These are phyloP conservation scores for Pythium apleroticum DNA, from an alignment of 352 stramenopile genomes.

Conservation along the genomic window DNA sequence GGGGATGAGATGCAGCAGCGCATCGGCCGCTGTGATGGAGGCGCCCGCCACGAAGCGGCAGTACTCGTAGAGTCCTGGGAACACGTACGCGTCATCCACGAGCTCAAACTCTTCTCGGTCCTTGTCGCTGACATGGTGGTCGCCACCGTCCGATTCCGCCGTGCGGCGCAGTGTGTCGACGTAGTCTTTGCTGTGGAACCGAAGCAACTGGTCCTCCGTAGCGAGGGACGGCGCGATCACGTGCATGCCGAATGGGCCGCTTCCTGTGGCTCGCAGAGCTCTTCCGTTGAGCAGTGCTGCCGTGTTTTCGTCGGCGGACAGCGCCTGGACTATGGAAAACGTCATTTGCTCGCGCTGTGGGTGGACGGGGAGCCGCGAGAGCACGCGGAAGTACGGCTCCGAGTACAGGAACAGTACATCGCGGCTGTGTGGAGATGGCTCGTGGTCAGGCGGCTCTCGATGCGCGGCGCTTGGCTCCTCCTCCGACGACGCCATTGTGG, in stretches of 20 bases:
- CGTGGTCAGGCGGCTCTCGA: not conserved
- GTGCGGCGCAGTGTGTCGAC: conserved; percentile 31
- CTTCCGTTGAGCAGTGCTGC: not conserved
- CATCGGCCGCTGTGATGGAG: conserved; percentile 55
- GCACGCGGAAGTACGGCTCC: conserved; percentile 29
- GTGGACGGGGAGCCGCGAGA: conserved; percentile 41
- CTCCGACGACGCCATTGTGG: not conserved
- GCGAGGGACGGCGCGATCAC: conserved; percentile 37
- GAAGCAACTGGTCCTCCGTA: conserved; percentile 29
- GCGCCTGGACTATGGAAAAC: conserved; percentile 34
- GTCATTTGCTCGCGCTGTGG: conserved; percentile 43
- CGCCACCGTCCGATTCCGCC: not conserved
- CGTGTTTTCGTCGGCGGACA: conserved; percentile 3
- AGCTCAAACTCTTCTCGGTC: conserved; percentile 41
- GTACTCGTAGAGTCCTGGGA: conserved; percentile 58
- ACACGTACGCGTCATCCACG: conserved; percentile 65
- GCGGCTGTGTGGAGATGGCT: not conserved
- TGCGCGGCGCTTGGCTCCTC: not conserved
- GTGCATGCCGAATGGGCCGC: conserved; percentile 31
- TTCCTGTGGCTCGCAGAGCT: not conserved
- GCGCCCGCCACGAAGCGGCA: conserved; percentile 52
- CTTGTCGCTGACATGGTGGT: conserved; percentile 14
- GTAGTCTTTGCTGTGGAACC: conserved; percentile 43
- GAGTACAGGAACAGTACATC: conserved; percentile 38
- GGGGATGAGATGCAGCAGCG: conserved; percentile 38